Percentiles rank a stretch among this genome's conserved stretches.
These are phyloP conservation scores for Globisporangium yorkense DNA, from an alignment of 352 stramenopile species.

Conservation along the genomic window DNA sequence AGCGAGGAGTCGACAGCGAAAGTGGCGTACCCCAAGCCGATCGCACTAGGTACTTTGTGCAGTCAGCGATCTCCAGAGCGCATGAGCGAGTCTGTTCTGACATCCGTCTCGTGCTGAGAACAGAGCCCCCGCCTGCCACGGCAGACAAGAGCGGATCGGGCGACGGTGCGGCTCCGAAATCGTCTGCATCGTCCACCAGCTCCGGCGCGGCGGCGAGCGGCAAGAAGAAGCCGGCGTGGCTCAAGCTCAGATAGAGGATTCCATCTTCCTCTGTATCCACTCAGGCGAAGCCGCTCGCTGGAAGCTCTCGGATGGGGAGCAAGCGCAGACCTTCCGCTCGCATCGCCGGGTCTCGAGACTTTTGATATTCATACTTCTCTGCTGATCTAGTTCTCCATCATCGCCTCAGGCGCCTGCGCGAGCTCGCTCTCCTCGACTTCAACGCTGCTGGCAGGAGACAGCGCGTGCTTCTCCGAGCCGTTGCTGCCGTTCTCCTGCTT, in stretches of 20 bases:
- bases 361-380: background rate
- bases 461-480: background rate
- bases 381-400: slow-evolving; percentile 4
- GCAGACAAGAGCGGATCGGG: slow-evolving; percentile 11
- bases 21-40: slow-evolving; percentile 38
- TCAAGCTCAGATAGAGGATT: slow-evolving; percentile 40
- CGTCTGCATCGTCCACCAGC: slow-evolving; percentile 15
- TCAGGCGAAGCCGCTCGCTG: no score
- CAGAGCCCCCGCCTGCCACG: slow-evolving; percentile 21
- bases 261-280: background rate
- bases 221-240: slow-evolving; percentile 77
- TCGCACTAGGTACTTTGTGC: slow-evolving; percentile 27
- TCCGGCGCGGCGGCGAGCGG: slow-evolving; percentile 17
- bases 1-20: slow-evolving; percentile 16
- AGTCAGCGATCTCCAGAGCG: background rate
- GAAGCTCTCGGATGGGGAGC: background rate
- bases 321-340: background rate
- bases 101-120: background rate
- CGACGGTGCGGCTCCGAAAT: slow-evolving; percentile 25
- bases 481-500: slow-evolving; percentile 15
- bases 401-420: background rate
- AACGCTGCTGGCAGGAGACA: slow-evolving; percentile 3
- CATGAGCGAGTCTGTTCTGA: background rate
- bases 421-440: background rate
- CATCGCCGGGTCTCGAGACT: background rate